A percentile compares a stretch with the other conserved stretches of the same genome.
Conservation (phyloP, 169 alveolate species). For the Plasmodium yoelii region DNA sequence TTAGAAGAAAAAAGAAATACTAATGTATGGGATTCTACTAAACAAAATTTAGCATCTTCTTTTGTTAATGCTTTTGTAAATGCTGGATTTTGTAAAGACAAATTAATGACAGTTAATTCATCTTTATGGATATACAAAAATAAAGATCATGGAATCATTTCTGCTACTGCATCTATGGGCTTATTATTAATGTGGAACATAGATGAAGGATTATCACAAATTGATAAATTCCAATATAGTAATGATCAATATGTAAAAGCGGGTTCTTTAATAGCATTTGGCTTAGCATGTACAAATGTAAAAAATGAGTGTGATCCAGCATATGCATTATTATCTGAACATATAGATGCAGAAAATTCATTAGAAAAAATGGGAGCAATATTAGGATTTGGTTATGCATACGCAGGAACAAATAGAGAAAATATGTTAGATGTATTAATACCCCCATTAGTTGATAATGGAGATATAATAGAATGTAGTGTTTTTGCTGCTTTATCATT, state of each 20-base stretch:
- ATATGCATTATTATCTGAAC: slow-evolving; percentile 94
- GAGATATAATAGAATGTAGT: slow-evolving; percentile 91
- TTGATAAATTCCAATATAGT: slow-evolving; percentile 95
- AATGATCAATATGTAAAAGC: slow-evolving; percentile 95
- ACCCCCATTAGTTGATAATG: slow-evolving; percentile 92
- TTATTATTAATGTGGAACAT: slow-evolving; percentile 97
- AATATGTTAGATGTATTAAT: slow-evolving; percentile 91
- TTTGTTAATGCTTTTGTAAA: slow-evolving; percentile 99
- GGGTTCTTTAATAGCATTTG: slow-evolving; percentile 96
- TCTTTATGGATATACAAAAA: slow-evolving; percentile 95
- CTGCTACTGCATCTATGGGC: slow-evolving; percentile 98
- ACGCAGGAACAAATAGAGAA: slow-evolving; percentile 97
- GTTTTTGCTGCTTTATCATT: slow-evolving; percentile 97
- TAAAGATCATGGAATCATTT: slow-evolving; percentile 95
- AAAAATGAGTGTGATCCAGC: slow-evolving; percentile 97
- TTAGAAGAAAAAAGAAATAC: slow-evolving; percentile 89
- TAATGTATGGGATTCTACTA: slow-evolving; percentile 92
- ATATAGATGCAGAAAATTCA: slow-evolving; percentile 88
- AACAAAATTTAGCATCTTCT: slow-evolving; percentile 96
- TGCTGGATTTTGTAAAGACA: slow-evolving; percentile 97
- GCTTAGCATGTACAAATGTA: slow-evolving; percentile 94
- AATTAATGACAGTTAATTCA: slow-evolving; percentile 89
- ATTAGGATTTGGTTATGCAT: slow-evolving; percentile 97
- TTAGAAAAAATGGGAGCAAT: slow-evolving; percentile 94
- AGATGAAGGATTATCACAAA: slow-evolving; percentile 96